Evolutionary conservation across 768 basidiomycete genomes (phyloP), one percentile per base, ranked within the genome.

Genomic region (Naganishia friedmannii): DNA sequence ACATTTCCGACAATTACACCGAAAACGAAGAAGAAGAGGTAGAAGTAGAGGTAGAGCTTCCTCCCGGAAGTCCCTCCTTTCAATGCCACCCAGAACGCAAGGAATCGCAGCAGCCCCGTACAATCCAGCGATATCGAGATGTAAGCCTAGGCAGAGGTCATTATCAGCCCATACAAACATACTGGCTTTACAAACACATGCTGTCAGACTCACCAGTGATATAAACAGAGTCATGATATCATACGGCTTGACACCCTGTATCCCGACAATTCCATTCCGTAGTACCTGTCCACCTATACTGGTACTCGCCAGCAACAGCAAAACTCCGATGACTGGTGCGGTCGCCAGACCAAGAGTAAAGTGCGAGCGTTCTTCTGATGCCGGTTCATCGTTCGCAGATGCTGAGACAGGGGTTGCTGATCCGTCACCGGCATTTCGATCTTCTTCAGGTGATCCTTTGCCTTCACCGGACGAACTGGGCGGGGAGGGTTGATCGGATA

Each of bases 191-290:
- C n/a, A 9, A n/a, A 37, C 8, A 37, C 26, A 51, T 7, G 26
- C 19, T 37, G 34, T 37, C 34, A 12, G 19, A 77, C 80, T 71
- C 53, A 83, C 92, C 58, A 96, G 84, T 2, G 90, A 91, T 74
- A 92, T 88, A 82, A 98, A 97, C 0, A 98, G 83, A 29, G 92
- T 91, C 79, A 98, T 86, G 73, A 98, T 93, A 78, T 96, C 91
- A 76, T 93, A 91, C 0, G 94, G 94, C 73, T 90, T 87, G 29
- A 97, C 86, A 3, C 89, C 89, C 70, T 88, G 88, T 0, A 85
- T 84, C 7, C 90, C 90, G 13, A 94, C 87, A 65, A 95, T 91
- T 0, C 94, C 94, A 70, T 86, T 82, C 19, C 88, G 85, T 46
- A 95, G 85, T 12, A 85, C 86, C 0, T 72, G 32, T 0, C 83